Evolutionary conservation across 2,329 filamentous ascomycete species (phyloP), one percentile per base, ranked within the genome.

Genomic region (Lachnellula occidentalis): DNA sequence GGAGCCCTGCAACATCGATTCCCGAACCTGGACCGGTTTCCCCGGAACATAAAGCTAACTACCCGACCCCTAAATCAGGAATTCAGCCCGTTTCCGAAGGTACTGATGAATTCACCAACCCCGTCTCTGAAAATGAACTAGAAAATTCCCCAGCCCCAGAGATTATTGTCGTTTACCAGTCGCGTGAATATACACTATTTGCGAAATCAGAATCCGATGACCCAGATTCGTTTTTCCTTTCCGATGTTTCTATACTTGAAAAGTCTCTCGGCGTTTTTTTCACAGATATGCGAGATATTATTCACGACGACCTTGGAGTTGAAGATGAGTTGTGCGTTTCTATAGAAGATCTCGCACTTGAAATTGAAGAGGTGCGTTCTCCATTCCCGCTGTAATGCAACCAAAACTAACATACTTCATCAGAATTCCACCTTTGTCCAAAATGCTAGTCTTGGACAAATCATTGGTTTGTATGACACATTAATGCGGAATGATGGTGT

Each of bases 401-500:
- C 39, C 43, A 24, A 58, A 69, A 58, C 74, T 68, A 59, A 63
- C 53, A n/a, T 24, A 48, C 55, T 31, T 48, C 9, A 37, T 12
- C 59, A 83, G 78, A 75, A 77, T 64, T 80, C 77, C 43, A 66
- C 69, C 39, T 69, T 77, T 64, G 67, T 75, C 47, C 70, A 73
- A 60, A 70, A 75, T 62, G 69, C 79, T 58, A 77, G 78, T 47
- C 71, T 87, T 50, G 71, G 76, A 45, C 75, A 84, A 54, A 72
- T 88, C 45, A 69, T 87, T 55, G 75, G 81, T 50, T 67, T 86
- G 45, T 85, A 85, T 63, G 69, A 83, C 55, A 73, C 75, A 15
- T 71, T 88, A 45, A 76, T 79, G 59, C 74, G 74, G 34, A 83
- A 87, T 63, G 83, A 86, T 65, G 80, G 76, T 22, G 68, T 74